Base-by-base conservation (phyloP, 345 rosid genomes). In the Eucalyptus polyanthemos region DNA sequence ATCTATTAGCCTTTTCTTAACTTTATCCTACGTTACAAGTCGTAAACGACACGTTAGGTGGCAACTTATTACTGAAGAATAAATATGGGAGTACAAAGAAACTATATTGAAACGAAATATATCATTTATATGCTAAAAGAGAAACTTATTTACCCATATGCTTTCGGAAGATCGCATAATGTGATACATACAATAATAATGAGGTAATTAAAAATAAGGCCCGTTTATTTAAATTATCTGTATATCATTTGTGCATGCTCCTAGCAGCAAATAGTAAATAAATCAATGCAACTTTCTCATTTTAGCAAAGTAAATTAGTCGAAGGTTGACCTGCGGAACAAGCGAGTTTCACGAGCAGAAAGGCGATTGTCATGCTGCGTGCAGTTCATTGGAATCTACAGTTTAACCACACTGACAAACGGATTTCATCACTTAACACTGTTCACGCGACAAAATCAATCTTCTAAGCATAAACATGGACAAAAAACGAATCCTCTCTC, bases 31-130 rank as follows among this genome's bases (percentile, higher is more conserved):
- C 47, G 86, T 27, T 88, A 51, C 91, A 88, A 58, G 92, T 40
- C 93, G 94, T 92, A 86, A 86, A 89, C 90, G 93, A 76, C 92
- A 92, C 91, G 94, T 89, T 88, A 76, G 15, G 47, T 11, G 47
- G 47, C 45, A 76, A 37, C 83, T 2, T 11, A 76, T 37, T 37
- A 6, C 83, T 21, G 47, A 76, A 40, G 47, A 37, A 76, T 11
- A 76, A 91, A 37, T n/a, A 69, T 50, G 45, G 27, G 62, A 76
- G 83, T 76, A 72, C 83, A 11, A 37, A 76, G 25, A 69, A 69
- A 69, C 44, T 69, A 34, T 17, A 69, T 9, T 17, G 40, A 17
- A 34, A 69, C 14, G 4, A 76, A 76, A 37, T 21, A 10, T 37
- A 21, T 37, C 8, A 19, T 37, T 21, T 21, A 40, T 19, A 40